These are phyloP conservation scores for Mycena pura DNA, from an alignment of 768 basidiomycete species.

Conservation along the genomic window DNA sequence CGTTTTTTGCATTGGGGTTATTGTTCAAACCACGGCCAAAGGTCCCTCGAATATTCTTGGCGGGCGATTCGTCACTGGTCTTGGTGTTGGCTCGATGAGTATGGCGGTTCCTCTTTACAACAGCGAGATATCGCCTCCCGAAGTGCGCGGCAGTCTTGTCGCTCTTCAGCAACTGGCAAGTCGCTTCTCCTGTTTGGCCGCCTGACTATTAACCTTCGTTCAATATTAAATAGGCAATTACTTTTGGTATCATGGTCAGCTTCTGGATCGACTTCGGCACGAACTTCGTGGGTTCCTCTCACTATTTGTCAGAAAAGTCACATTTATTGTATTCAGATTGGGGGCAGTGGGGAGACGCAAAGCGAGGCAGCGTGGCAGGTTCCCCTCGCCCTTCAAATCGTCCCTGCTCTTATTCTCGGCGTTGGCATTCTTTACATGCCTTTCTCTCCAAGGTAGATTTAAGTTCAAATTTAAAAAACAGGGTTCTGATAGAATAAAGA, in stretches of 20 bases:
- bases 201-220: background rate
- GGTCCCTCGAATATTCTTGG: conserved; percentile 70
- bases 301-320: conserved; percentile 54
- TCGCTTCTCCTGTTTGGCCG: no score
- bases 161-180: conserved; percentile 72
- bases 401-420: conserved; percentile 75
- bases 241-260: conserved; percentile 76
- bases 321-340: conserved; percentile 66
- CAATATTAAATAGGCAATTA: conserved; percentile 67
- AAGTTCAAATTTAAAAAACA: background rate
- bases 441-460: conserved; percentile 70
- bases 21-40: conserved; percentile 70
- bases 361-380: conserved; percentile 78
- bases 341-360: conserved; percentile 63
- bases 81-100: conserved; percentile 81
- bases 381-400: conserved; percentile 75
- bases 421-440: conserved; percentile 80
- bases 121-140: conserved; percentile 73
- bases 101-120: conserved; percentile 89
- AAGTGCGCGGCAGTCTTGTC: conserved; percentile 82
- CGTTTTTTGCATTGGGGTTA: conserved; percentile 73
- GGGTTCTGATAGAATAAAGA: conserved; percentile 36
- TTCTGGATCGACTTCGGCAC: conserved; percentile 61
- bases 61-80: conserved; percentile 80
- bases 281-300: conserved; percentile 25